Conservation (phyloP, 2,329 filamentous ascomycete genomes). For the Colletotrichum tropicale region DNA sequence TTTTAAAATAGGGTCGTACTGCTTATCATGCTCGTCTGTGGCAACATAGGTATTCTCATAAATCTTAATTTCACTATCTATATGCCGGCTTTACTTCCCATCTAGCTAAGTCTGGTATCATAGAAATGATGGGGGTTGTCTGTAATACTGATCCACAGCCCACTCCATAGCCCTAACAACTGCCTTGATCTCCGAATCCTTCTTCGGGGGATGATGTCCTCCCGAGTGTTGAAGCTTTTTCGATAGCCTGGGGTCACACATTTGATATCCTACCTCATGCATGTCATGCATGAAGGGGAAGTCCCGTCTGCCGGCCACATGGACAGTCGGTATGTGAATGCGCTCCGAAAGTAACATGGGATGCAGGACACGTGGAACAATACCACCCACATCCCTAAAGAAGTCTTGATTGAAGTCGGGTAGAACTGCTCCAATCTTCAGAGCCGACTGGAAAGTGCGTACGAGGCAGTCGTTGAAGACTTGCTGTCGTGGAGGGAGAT, state of each 20-base stretch:
- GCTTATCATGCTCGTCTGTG: neutral
- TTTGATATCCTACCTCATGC: conserved; percentile 12
- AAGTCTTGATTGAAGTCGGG: conserved; percentile 11
- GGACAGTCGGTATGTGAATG: conserved; percentile 14
- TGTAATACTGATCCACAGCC: conserved; percentile 5
- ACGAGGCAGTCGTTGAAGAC: conserved; percentile 12
- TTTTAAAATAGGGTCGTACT: neutral
- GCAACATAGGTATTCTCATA: neutral
- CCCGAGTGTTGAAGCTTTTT: conserved; percentile 13
- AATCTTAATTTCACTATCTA: neutral
- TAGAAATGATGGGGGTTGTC: neutral
- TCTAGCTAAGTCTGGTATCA: neutral
- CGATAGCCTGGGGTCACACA: neutral
- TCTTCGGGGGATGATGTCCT: conserved; percentile 7
- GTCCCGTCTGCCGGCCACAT: conserved; percentile 7
- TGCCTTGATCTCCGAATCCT: conserved; percentile 4
- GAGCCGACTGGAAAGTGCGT: neutral
- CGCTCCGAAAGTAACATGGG: neutral
- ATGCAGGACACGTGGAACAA: neutral
- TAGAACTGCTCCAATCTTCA: conserved; percentile 4
- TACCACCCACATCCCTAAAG: neutral
- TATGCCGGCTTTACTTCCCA: neutral
- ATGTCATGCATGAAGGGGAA: conserved; percentile 13
- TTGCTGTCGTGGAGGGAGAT: neutral
- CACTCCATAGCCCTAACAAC: conserved; percentile 18